Evolutionary conservation across 768 basidiomycete species (phyloP).

Genomic region (Tulasnella sp.): DNA sequence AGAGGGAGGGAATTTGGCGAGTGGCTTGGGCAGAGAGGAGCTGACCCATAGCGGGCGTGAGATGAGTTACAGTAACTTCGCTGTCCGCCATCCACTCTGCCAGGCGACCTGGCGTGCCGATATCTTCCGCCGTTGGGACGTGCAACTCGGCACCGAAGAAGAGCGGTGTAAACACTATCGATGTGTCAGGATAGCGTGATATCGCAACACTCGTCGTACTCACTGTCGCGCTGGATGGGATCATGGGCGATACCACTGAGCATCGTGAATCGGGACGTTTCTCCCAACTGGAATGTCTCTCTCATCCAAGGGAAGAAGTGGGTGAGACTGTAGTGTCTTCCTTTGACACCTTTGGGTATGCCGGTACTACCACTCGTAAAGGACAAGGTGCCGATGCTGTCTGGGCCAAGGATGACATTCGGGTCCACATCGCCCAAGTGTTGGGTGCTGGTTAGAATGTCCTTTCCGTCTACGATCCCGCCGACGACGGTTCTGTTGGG

Average conservation of each 20-base stretch:
- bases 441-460: constrained; percentile 44
- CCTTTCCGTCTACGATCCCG: constrained; percentile 38
- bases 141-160: constrained; percentile 94
- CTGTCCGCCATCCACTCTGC: constrained; percentile 97
- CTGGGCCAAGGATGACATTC: constrained; percentile 79
- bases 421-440: constrained; percentile 58
- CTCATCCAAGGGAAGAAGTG: constrained; percentile 99
- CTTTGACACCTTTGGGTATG: constrained; percentile 95
- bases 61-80: constrained; percentile 86
- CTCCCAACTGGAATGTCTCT: constrained; percentile 59
- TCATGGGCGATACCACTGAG: constrained; percentile 98
- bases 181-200: neutral
- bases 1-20: constrained; percentile 70
- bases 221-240: constrained; percentile 97
- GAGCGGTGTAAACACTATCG: constrained; percentile 87
- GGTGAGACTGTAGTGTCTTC: constrained; percentile 88
- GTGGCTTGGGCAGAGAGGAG: constrained; percentile 82
- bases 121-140: constrained; percentile 93
- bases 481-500: constrained; percentile 52
- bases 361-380: constrained; percentile 98
- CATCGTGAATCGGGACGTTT: constrained; percentile 88
- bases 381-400: constrained; percentile 84
- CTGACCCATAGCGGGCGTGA: constrained; percentile 99
- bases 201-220: constrained; percentile 29
- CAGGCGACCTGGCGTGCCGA: constrained; percentile 88